Base-by-base conservation (phyloP, 2,329 filamentous ascomycete genomes). In the Apiospora koreana region DNA sequence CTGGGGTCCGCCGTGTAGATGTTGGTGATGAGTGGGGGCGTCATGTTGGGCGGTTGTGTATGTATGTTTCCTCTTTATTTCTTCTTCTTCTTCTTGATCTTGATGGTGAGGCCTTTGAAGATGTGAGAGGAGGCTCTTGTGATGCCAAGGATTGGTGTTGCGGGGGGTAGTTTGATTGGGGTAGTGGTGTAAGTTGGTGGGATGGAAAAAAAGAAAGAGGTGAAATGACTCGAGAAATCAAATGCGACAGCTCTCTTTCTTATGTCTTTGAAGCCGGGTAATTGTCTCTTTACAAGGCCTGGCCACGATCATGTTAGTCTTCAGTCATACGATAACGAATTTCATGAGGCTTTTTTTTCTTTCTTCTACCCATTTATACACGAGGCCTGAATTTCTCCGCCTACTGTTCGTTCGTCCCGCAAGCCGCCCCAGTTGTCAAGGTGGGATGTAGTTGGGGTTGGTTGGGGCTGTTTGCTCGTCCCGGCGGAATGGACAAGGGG, bases 1-100 rank as follows among this genome's bases (percentile, higher is more conserved):
- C 92, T 94, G 21, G 93, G 93, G 81, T 95, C 93, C 25, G 93
- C 93, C 16, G 92, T 94, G 86, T 92, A 95, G 77, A 94, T 83
- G 80, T 92, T 87, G n/a, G 86, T 90, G 76, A 94, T 91, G 72
- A 94, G 86, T 64, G 92, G 91, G 43, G 82, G 91, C 50, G 83
- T 77, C 84, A 86, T 84, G 35, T 71, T 80, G 46, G 74, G 64
- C 12, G 8, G 23, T 43, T 43, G 41, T 41, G 38, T 41, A 8
- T 41, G 4, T 41, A 7, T 14, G 58, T 14, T n/a, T n/a, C n/a
- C n/a, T n/a, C n/a, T n/a, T n/a, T n/a, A n/a, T n/a, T n/a, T n/a
- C n/a, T n/a, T n/a, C n/a, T n/a, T 18, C 21, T 35, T 62, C 18
- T 21, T 35, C 7, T 38, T 3, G 41, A 14, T 25, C 23, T 28